phyloP scores from a whole-genome alignment of 352 stramenopile genomes.

The Globisporangium mamillatum region DNA sequence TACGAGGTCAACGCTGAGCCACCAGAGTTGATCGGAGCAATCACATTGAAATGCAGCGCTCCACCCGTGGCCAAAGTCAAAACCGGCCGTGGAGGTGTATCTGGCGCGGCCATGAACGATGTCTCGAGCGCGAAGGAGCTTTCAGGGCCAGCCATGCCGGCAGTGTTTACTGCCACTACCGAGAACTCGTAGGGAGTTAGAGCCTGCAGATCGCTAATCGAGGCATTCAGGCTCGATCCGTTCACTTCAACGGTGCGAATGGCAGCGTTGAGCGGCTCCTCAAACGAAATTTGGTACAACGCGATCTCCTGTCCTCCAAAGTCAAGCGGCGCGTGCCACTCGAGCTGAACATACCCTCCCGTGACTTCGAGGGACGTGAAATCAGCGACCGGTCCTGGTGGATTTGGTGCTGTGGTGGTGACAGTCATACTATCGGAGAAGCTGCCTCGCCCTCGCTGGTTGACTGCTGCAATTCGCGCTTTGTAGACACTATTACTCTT shows the following conservation, averaged over 20 bases:
- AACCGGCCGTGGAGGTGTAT: constrained; percentile 20
- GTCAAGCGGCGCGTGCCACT: constrained; percentile 32
- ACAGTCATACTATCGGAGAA: constrained; percentile 18
- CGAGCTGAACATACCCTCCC: constrained; percentile 27
- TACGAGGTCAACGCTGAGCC: constrained; percentile 26
- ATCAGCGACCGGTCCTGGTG: constrained; percentile 21
- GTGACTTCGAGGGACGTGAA: constrained; percentile 16
- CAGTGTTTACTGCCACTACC: constrained; percentile 29
- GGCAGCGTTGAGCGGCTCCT: constrained; percentile 8
- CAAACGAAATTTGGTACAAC: constrained; percentile 24
- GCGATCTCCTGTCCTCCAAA: constrained; percentile 28
- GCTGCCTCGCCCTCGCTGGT: constrained; percentile 24
- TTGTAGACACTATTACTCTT: constrained; percentile 27
- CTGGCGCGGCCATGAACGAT: constrained; percentile 11
- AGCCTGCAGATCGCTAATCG: constrained; percentile 28
- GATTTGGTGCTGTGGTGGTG: constrained; percentile 23
- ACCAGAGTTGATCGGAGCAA: constrained; percentile 38
- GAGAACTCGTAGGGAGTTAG: constrained; percentile 27
- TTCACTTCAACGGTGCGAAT: constrained; percentile 15
- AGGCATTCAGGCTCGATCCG: constrained; percentile 1
- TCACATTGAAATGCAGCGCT: constrained; percentile 32
- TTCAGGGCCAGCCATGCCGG: constrained; percentile 13
- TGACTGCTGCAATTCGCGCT: constrained; percentile 21
- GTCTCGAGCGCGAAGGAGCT: constrained; percentile 17
- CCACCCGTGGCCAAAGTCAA: constrained; percentile 45